Evolutionary conservation across 2,329 filamentous ascomycete genomes (phyloP).

Genomic region (Botrytis aclada): DNA sequence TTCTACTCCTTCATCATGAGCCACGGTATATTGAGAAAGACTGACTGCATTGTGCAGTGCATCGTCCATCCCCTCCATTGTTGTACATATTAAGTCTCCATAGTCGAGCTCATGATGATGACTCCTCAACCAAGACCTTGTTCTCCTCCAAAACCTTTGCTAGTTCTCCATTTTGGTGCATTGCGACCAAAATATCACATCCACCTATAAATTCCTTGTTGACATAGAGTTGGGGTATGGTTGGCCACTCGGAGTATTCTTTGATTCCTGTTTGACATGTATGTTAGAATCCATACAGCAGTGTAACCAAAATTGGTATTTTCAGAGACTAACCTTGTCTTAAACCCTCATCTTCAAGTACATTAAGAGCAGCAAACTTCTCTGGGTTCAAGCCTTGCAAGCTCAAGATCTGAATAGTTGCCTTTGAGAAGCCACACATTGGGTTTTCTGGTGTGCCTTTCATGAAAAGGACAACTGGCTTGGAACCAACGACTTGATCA

Average conservation of each 20-base stretch:
- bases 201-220: conserved; percentile 95
- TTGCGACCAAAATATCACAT: conserved; percentile 94
- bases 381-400: conserved; percentile 90
- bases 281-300: background rate
- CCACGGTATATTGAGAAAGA: background rate
- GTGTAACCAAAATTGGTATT: background rate
- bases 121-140: conserved; percentile 62
- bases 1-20: background rate
- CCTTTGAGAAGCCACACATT: conserved; percentile 94
- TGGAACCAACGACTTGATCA: conserved; percentile 81
- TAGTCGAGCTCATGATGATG: background rate
- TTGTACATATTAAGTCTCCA: background rate
- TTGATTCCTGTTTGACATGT: conserved; percentile 70
- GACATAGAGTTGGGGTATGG: conserved; percentile 94
- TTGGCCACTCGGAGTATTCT: conserved; percentile 99
- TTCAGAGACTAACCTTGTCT: conserved; percentile 60
- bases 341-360: conserved; percentile 85
- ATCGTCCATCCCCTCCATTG: background rate
- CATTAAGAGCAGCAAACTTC: conserved; percentile 98
- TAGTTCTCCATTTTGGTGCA: conserved; percentile 95
- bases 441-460: conserved; percentile 96
- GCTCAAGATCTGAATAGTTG: conserved; percentile 90
- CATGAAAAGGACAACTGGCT: conserved; percentile 97
- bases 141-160: conserved; percentile 91
- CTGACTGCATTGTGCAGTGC: background rate